Evolutionary conservation across 2,329 filamentous ascomycete species (phyloP).

Genomic region (Fusarium temperatum): DNA sequence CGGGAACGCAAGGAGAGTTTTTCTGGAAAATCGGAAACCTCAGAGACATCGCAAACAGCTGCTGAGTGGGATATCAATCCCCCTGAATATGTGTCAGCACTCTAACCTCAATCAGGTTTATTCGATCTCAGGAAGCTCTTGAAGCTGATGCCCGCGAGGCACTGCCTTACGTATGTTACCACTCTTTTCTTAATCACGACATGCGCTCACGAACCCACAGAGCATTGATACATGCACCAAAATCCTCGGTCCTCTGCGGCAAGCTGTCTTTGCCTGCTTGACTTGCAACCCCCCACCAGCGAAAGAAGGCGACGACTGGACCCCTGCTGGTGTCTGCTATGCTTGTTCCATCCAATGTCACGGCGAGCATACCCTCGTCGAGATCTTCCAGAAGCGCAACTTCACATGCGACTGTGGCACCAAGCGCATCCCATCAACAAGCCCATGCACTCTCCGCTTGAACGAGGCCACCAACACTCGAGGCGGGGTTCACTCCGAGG

Average conservation of each 20-base stretch:
- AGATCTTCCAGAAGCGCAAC: constrained; percentile 94
- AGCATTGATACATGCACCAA: constrained; percentile 95
- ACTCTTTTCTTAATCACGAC: background rate
- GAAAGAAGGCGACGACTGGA: constrained; percentile 60
- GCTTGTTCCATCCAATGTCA: constrained; percentile 97
- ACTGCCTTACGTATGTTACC: constrained; percentile 81
- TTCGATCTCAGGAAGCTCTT: constrained; percentile 86
- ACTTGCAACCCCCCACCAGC: constrained; percentile 88
- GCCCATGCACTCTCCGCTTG: constrained; percentile 79
- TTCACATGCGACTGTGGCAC: constrained; percentile 98
- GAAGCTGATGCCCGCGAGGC: constrained; percentile 96
- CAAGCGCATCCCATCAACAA: constrained; percentile 74
- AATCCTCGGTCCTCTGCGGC: constrained; percentile 85
- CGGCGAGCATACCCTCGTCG: constrained; percentile 92
- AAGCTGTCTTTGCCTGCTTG: constrained; percentile 90
- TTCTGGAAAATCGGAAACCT: constrained; percentile 64
- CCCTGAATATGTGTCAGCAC: background rate
- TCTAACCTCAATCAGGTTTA: constrained; percentile 67
- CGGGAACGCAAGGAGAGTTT: constrained; percentile 64
- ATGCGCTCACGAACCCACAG: constrained; percentile 55
- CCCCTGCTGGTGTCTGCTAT: constrained; percentile 87
- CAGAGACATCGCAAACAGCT: constrained; percentile 75
- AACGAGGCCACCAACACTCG: constrained; percentile 78
- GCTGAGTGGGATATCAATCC: constrained; percentile 64
- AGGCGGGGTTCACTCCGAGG: constrained; percentile 79